Conservation (phyloP, 305 asterid genomes). For the Fraxinus baroniana region DNA sequence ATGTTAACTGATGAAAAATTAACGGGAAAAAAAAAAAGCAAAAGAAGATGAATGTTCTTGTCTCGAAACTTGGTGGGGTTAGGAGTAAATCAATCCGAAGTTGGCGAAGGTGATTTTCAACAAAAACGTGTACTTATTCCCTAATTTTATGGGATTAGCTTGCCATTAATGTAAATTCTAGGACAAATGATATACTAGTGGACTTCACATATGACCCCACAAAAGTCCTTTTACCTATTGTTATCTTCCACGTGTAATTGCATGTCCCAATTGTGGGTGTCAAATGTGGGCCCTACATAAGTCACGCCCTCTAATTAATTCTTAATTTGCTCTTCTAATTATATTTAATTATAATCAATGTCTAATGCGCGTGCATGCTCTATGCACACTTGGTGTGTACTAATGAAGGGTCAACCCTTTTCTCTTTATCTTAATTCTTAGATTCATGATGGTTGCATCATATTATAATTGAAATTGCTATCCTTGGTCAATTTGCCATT, state of each 20-base stretch:
- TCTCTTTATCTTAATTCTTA: neutral
- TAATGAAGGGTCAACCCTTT: neutral
- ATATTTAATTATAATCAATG: neutral
- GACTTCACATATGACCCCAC: neutral
- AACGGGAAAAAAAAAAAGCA: neutral
- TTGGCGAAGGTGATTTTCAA: neutral
- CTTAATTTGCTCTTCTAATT: neutral
- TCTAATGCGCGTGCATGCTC: conserved; percentile 6
- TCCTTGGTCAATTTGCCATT: neutral
- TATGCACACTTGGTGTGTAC: neutral
- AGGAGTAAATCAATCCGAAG: neutral
- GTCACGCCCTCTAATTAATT: neutral
- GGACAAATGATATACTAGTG: neutral
- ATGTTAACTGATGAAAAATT: no score
- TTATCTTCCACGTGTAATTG: neutral
- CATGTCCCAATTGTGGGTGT: conserved; percentile 31
- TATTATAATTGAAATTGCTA: neutral
- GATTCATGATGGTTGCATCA: neutral
- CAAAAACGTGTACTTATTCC: neutral
- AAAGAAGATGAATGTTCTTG: neutral
- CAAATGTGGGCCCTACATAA: conserved; percentile 25
- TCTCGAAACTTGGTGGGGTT: neutral
- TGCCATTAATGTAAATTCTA: neutral
- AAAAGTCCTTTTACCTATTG: neutral
- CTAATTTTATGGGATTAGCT: neutral